These are phyloP conservation scores for Prunus armeniaca DNA, from an alignment of 306 rosid species.

Conservation along the genomic window DNA sequence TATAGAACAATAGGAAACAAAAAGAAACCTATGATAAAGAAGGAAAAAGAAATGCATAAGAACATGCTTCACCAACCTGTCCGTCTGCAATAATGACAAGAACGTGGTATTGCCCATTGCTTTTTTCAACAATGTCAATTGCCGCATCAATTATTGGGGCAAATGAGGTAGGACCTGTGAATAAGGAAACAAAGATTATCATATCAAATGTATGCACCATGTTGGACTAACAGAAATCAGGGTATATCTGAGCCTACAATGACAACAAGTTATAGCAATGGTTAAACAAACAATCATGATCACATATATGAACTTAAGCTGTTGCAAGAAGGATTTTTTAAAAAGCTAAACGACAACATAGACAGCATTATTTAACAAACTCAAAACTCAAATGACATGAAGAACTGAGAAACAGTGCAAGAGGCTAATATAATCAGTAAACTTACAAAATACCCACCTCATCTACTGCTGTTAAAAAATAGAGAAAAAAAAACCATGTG, in stretches of 20 bases:
- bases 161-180: conserved; percentile 91
- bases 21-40: conserved; percentile 3
- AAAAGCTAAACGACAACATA: neutral
- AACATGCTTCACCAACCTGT: conserved; percentile 59
- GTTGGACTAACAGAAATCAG: no score
- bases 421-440: neutral
- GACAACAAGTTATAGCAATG: neutral
- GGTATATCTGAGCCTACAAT: no score
- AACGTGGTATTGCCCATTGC: conserved; percentile 87
- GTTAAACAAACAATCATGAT: neutral
- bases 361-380: neutral
- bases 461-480: neutral
- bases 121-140: conserved; percentile 73
- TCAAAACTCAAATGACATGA: neutral
- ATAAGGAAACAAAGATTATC: neutral
- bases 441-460: neutral
- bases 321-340: neutral
- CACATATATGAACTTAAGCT: neutral
- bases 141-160: conserved; percentile 84
- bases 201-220: neutral
- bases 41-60: neutral
- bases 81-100: conserved; percentile 98
- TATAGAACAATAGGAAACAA: neutral
- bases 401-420: neutral
- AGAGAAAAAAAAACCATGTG: neutral